Evolutionary conservation across 148 eudicot genomes (phyloP), one percentile per base, ranked within the genome.

Genomic region (Dysphania ambrosioides): DNA sequence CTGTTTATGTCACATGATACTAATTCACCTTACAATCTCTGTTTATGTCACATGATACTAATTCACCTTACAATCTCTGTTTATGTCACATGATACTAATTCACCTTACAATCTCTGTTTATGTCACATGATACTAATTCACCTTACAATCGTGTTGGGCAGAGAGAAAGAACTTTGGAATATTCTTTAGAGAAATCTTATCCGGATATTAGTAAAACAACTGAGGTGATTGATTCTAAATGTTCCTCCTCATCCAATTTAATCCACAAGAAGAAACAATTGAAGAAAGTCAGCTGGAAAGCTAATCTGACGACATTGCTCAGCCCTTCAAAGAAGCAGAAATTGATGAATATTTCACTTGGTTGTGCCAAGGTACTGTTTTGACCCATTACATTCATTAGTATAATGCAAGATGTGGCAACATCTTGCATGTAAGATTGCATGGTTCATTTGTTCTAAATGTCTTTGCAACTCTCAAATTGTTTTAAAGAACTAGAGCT

Each of bases 241-340:
- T 49, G 42, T n/a, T 63, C 75, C 42, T 59, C 77, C 44, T 30
- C 34, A 4, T 58, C 78, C 44, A 69, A 26, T 79, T 74, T 53
- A 29, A 36, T 44, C 31, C 58, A 53, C 24, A 74, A 67, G 7
- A 72, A n/a, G 62, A 65, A 63, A n/a, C 42, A 9, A 60, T 73
- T 60, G 55, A 74, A 79, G 74, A 79, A 32, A 70, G 75, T 75
- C 63, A 75, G 75, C 57, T 79, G 82, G 82, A 56, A 75, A 34
- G 63, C 68, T 70, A 75, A 70, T 74, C 19, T 79, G 47, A 55
- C 59, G 21, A 75, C 82, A 13, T 42, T 75, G 60, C 35, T 75
- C 31, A 51, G 71, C 59, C 69, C 66, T 12, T 29, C 26, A 42
- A 79, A 75, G 69, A 75, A 63, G 75, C 77, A 70, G 26, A 68